Conservation (phyloP, 73 alveolate species). For the Paramecium pentaurelia region DNA sequence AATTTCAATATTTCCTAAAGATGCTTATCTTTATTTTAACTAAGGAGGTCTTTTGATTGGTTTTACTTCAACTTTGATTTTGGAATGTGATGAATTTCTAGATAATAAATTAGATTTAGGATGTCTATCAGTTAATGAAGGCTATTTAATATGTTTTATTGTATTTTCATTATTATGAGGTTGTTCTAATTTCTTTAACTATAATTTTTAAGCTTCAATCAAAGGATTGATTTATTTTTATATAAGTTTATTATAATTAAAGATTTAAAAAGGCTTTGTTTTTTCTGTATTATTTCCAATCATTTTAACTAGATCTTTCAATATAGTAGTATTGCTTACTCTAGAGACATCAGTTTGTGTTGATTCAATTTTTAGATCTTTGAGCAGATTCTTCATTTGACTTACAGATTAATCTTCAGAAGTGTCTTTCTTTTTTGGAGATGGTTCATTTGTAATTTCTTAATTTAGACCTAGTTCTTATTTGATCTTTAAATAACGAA, state of each 20-base stretch:
- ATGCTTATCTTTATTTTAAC: neutral
- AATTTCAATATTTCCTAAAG: neutral
- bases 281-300: neutral
- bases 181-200: neutral
- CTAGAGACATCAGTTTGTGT: neutral
- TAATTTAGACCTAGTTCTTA: neutral
- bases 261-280: neutral
- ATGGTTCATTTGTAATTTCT: neutral
- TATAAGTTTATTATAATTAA: neutral
- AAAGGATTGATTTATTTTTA: neutral
- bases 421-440: neutral
- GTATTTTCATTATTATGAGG: neutral
- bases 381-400: neutral
- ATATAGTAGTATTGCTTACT: neutral
- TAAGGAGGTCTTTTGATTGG: neutral
- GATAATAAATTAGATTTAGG: neutral
- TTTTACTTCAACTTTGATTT: neutral
- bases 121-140: neutral
- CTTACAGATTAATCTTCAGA: constrained; percentile 5
- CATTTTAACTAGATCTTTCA: neutral
- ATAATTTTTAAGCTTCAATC: neutral
- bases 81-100: neutral
- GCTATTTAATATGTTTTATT: neutral
- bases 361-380: neutral
- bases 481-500: neutral